These are phyloP conservation scores for Neodidymelliopsis sp. DNA, from an alignment of 2,329 filamentous ascomycete species.

Conservation along the genomic window DNA sequence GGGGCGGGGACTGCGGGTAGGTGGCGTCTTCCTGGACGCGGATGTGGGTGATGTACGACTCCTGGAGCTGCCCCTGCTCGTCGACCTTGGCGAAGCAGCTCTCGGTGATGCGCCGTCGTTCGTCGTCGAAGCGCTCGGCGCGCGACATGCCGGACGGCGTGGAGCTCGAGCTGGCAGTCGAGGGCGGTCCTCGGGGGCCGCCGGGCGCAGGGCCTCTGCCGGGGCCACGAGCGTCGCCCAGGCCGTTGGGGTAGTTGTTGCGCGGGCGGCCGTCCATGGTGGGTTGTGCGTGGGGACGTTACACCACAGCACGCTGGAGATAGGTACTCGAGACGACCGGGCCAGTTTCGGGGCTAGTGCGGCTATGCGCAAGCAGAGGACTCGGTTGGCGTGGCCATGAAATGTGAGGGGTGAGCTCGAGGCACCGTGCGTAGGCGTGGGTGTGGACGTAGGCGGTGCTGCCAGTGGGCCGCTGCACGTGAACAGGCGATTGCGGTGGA, in stretches of 20 bases:
- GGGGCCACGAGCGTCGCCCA: slow-evolving; percentile 32
- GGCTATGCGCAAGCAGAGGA: slow-evolving; percentile 25
- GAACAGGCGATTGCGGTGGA: neutral
- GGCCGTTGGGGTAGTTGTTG: slow-evolving; percentile 41
- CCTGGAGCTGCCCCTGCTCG: slow-evolving; percentile 79
- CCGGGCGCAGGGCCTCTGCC: slow-evolving; percentile 34
- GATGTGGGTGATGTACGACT: slow-evolving; percentile 98
- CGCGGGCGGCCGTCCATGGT: slow-evolving; percentile 47
- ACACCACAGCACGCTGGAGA: slow-evolving; percentile 8
- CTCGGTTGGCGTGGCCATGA: slow-evolving; percentile 30
- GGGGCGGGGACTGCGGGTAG: slow-evolving; percentile 83
- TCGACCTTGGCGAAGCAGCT: slow-evolving; percentile 95
- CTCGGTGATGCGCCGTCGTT: slow-evolving; percentile 92
- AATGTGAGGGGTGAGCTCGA: slow-evolving; percentile 23
- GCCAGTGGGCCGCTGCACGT: slow-evolving; percentile 9
- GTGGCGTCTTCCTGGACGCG: slow-evolving; percentile 85
- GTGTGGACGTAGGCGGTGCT: slow-evolving; percentile 11
- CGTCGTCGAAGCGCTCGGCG: slow-evolving; percentile 93
- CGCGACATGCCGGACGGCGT: slow-evolving; percentile 49
- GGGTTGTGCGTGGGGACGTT: slow-evolving; percentile 9
- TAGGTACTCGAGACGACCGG: neutral
- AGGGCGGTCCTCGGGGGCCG: slow-evolving; percentile 36
- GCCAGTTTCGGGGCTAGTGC: slow-evolving; percentile 8
- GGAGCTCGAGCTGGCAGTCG: slow-evolving; percentile 35
- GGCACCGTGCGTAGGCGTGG: slow-evolving; percentile 21